Evolutionary conservation across 345 rosid genomes (phyloP), one percentile per base, ranked within the genome.

Genomic region (Pelargonium nanum): DNA sequence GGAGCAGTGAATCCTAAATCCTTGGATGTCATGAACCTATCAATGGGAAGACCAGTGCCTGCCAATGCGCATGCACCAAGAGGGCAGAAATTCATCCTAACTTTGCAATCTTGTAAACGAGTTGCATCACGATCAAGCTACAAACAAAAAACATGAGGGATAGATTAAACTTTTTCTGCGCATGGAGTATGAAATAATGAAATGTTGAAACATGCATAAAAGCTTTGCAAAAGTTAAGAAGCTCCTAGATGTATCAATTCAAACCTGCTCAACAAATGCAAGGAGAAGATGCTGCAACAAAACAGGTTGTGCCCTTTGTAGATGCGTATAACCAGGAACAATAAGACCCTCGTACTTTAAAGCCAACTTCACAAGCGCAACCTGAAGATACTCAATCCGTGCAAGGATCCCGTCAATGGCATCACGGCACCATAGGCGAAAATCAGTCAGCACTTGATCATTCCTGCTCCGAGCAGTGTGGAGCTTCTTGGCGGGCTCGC

Each of bases 61-160:
- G 99, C 99, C 77, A 87, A 71, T 68, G 95, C 99, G 80, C 99
- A 93, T 64, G 99, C 96, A 68, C 99, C 97, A 10, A 93, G 79
- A 19, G 97, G 99, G 62, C 82, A 84, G 67, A 83, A 75, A 68
- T 89, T 93, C 74, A 92, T 55, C 70, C 94, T 92, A 34, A 23
- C 83, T 65, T 77, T 73, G 75, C 97, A 92, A 75, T 89, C 97
- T 26, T 28, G 65, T 67, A 89, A 81, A 30, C 97, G 97, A 48
- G 87, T 85, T 67, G 83, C 82, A 78, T 89, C 97, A 56, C 97
- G 97, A 58, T 87, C 97, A 56, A 93, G 96, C 97, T 93, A 62
- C 83, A 84, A 84, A 68, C 15, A 70, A 68, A 22, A 8, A 6
- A 40, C 48, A 40, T 40, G 48, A n/a, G 17, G 15, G 16, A 40